Percentiles rank a stretch among this genome's conserved stretches.
phyloP scores from a whole-genome alignment of 2,329 filamentous ascomycete species.

The Colletotrichum caudatum region DNA sequence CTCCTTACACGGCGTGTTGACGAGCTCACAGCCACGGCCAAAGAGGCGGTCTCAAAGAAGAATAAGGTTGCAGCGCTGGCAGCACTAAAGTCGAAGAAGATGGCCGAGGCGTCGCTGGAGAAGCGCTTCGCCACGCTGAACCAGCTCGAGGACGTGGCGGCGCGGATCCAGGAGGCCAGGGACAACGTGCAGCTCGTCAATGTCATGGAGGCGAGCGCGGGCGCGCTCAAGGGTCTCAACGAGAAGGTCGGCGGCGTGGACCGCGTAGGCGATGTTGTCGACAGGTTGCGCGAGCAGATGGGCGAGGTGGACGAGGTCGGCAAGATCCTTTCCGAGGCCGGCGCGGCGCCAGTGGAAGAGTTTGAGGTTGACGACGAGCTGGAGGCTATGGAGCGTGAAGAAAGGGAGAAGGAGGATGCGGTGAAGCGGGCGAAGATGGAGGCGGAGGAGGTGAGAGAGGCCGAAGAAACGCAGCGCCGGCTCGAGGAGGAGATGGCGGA shows the following conservation, averaged over 20 bases:
- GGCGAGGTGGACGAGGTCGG: slow-evolving; percentile 84
- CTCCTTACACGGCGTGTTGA: slow-evolving; percentile 76
- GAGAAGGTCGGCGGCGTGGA: slow-evolving; percentile 81
- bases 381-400: slow-evolving; percentile 76
- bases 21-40: slow-evolving; percentile 73
- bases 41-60: slow-evolving; percentile 76
- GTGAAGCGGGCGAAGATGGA: slow-evolving; percentile 55
- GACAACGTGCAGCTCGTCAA: slow-evolving; percentile 87
- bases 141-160: slow-evolving; percentile 86
- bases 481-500: slow-evolving; percentile 57
- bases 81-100: slow-evolving; percentile 84
- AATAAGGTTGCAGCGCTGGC: slow-evolving; percentile 82
- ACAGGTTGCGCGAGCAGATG: slow-evolving; percentile 83
- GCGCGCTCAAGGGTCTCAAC: slow-evolving; percentile 79
- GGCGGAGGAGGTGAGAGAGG: slow-evolving; percentile 59
- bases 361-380: slow-evolving; percentile 89
- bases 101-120: slow-evolving; percentile 79
- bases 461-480: slow-evolving; percentile 60
- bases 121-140: slow-evolving; percentile 78
- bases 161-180: slow-evolving; percentile 86
- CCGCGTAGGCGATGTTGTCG: slow-evolving; percentile 80
- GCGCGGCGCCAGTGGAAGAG: slow-evolving; percentile 74
- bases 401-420: slow-evolving; percentile 64
- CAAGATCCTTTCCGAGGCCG: slow-evolving; percentile 77
- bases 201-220: slow-evolving; percentile 83